Evolutionary conservation across 768 basidiomycete species (phyloP), one percentile per base, ranked within the genome.

Genomic region (Bullera alba): DNA sequence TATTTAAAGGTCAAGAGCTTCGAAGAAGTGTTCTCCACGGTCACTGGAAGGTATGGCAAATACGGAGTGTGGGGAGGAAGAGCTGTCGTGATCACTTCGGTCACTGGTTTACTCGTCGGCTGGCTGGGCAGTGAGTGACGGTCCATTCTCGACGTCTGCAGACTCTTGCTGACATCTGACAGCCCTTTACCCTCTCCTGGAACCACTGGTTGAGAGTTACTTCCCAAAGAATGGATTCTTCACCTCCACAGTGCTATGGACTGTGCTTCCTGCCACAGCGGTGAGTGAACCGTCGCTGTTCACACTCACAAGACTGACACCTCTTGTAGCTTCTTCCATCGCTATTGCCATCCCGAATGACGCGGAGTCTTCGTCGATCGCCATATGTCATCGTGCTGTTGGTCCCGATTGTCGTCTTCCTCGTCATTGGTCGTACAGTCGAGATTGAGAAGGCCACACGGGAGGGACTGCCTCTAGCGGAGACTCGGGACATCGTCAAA

Each of bases 1-100:
- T 72, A 72, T 47, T 63, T 72, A 28, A 72, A 70, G 41, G 70
- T 67, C n/a, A 45, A 48, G 12, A 65, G 56, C 23, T 72, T 72
- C 41, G 68, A 72, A 43, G 66, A 70, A 8, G 63, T 69, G 10
- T 63, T 63, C 29, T 58, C 60, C 1, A 32, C 55, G 0, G 58
- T 67, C 5, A 48, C 59, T 3, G 63, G 66, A n/a, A 49, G 47
- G 26, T 58, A 62, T 35, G 61, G 62, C 2, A 54, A 37, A 26
- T 53, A 58, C 22, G 70, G 70, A 2, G 34, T 60, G 12, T 63
- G 62, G 56, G 61, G 48, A 7, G 70, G 66, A 15, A 46, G 68
- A 37, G 48, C 36, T 0, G 49, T 56, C 2, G 60, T 70, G 4
- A 49, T 67, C 26, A 28, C 46, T 19, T 62, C 61, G 4, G 56